phyloP scores from a whole-genome alignment of 2,329 filamentous ascomycete species.

The Celoporthe dispersa region DNA sequence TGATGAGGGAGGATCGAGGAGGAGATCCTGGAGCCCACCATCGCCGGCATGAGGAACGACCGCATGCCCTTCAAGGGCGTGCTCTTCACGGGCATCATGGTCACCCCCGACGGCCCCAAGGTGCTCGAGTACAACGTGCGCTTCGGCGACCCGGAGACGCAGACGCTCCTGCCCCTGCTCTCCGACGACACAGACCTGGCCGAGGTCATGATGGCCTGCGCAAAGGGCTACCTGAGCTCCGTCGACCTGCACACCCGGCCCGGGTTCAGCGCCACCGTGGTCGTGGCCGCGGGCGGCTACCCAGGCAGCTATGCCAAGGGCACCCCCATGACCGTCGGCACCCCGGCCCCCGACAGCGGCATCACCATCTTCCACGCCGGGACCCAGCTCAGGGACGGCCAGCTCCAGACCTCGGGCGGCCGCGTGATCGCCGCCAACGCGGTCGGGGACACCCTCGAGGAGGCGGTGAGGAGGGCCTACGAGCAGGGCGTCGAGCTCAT shows the following conservation, averaged over 20 bases:
- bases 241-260: conserved; percentile 69
- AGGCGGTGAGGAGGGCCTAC: conserved; percentile 88
- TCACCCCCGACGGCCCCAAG: conserved; percentile 79
- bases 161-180: conserved; percentile 81
- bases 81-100: conserved; percentile 91
- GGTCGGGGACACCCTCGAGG: conserved; percentile 70
- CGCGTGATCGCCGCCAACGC: conserved; percentile 94
- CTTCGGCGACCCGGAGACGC: conserved; percentile 90
- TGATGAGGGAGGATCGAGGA: conserved; percentile 80
- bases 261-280: conserved; percentile 84
- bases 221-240: conserved; percentile 72
- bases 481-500: conserved; percentile 74
- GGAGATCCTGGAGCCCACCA: conserved; percentile 85
- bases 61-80: conserved; percentile 74
- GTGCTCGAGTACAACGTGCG: conserved; percentile 92
- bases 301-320: conserved; percentile 86
- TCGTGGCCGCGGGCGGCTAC: conserved; percentile 92
- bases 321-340: conserved; percentile 57
- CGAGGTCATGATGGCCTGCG: conserved; percentile 85
- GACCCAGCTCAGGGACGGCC: conserved; percentile 66
- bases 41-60: conserved; percentile 85
- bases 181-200: conserved; percentile 81
- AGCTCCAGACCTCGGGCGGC: conserved; percentile 79
- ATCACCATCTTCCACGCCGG: conserved; percentile 92
- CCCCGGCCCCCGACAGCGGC: conserved; percentile 49